These are phyloP conservation scores for Tulasnella sp. DNA, from an alignment of 768 basidiomycete genomes.

Conservation along the genomic window DNA sequence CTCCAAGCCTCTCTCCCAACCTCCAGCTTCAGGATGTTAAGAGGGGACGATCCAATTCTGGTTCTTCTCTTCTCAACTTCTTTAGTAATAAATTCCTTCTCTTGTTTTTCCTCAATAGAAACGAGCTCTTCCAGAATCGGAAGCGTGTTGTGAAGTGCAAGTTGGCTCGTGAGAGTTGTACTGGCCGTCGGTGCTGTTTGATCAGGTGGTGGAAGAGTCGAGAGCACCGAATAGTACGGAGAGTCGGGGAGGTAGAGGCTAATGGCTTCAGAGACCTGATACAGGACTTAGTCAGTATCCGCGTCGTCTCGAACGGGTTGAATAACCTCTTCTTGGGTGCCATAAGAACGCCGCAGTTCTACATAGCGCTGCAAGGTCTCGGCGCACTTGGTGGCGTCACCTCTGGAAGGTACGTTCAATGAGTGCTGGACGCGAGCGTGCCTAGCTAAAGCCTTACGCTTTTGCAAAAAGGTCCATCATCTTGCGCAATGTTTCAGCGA, in stretches of 20 bases:
- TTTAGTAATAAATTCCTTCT: conserved; percentile 52
- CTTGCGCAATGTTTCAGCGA: conserved; percentile 51
- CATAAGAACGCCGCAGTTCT: conserved; percentile 56
- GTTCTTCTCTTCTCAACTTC: conserved; percentile 77
- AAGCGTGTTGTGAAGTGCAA: conserved; percentile 64
- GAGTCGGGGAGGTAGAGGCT: conserved; percentile 73
- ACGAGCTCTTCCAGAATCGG: conserved; percentile 71
- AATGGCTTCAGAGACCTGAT: conserved; percentile 64
- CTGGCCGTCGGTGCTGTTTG: conserved; percentile 67
- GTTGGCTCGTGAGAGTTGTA: conserved; percentile 54
- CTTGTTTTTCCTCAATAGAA: conserved; percentile 57
- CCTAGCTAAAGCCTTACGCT: conserved; percentile 45
- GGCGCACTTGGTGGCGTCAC: conserved; percentile 74
- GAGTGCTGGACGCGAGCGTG: conserved; percentile 3
- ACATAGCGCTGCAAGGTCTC: conserved; percentile 77
- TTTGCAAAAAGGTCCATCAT: conserved; percentile 59
- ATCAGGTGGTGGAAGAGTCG: conserved; percentile 67
- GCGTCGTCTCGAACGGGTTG: neutral
- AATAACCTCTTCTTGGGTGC: conserved; percentile 56
- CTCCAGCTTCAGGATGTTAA: conserved; percentile 57
- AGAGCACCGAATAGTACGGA: conserved; percentile 57
- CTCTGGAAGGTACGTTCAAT: conserved; percentile 42
- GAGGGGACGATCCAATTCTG: conserved; percentile 64
- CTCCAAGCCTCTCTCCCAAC: conserved; percentile 64
- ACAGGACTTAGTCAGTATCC: neutral